Percentiles rank a stretch among this genome's conserved stretches.
Conservation (phyloP, 1,284 basidiomycete species). For the Leccinum subrobustum region DNA sequence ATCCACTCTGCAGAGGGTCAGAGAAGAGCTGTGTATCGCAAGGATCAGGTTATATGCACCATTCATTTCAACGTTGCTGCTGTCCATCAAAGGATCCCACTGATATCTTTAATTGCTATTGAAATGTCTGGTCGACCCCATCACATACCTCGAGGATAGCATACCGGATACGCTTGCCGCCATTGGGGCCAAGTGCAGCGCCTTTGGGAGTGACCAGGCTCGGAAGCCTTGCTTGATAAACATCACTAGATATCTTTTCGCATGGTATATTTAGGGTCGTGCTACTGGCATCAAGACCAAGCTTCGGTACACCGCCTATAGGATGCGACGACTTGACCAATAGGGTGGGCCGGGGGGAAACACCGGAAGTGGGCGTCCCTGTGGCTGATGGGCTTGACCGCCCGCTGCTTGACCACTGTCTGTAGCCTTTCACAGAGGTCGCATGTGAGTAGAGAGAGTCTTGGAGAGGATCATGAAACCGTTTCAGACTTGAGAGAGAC, state of each 20-base stretch:
- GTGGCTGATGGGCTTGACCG: slow-evolving; percentile 44
- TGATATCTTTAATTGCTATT: slow-evolving; percentile 32
- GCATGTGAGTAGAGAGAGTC: slow-evolving; percentile 78
- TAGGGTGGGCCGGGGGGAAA: slow-evolving; percentile 44
- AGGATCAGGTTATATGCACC: slow-evolving; percentile 41
- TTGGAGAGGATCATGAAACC: slow-evolving; percentile 84
- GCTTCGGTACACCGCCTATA: slow-evolving; percentile 40
- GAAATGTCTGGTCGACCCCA: slow-evolving; percentile 2
- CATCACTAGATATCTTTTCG: slow-evolving; percentile 18
- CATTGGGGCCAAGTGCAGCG: slow-evolving; percentile 56
- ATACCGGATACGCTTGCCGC: slow-evolving; percentile 73
- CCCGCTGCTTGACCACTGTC: slow-evolving; percentile 66
- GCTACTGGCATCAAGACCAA: not conserved
- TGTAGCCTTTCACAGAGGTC: slow-evolving; percentile 68
- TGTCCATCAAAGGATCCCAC: slow-evolving; percentile 87
- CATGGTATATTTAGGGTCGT: not conserved
- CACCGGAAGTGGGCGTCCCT: slow-evolving; percentile 21
- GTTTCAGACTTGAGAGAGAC: slow-evolving; percentile 74
- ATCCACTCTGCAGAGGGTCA: slow-evolving; percentile 70
- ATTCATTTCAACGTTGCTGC: slow-evolving; percentile 81
- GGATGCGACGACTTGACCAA: slow-evolving; percentile 71
- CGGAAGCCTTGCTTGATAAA: slow-evolving; percentile 71
- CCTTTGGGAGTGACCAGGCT: slow-evolving; percentile 75
- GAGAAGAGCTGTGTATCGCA: not conserved
- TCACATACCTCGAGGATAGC: slow-evolving; percentile 70